Evolutionary conservation across 2,329 filamentous ascomycete species (phyloP), one percentile per base, ranked within the genome.

Genomic region (Botrytis byssoidea): DNA sequence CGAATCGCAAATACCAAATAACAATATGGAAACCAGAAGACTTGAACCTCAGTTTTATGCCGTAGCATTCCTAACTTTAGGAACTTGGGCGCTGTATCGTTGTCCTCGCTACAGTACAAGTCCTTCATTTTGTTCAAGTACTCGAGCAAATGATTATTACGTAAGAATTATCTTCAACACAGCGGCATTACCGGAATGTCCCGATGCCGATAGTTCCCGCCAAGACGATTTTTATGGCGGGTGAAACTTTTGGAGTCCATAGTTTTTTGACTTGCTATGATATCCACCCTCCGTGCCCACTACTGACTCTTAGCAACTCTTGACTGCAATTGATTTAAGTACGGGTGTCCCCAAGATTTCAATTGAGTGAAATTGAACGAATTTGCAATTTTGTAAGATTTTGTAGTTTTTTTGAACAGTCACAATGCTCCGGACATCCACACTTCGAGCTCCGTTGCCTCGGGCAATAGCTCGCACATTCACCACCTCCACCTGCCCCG

Each of bases 341-440:
- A 64, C 59, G 9, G n/a, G 59, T 51, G 18, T 68, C 64, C 57
- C 37, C 51, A 72, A 72, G 18, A 37, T 37, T 69, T 68, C 64
- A 68, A 68, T 60, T 72, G 71, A 60, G 48, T 68, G 46, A 60
- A 69, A 44, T 60, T 44, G 71, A 32, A 48, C 42, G 29, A 3
- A 42, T 51, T 63, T 64, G 42, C 40, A 3, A 35, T 40, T 67
- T 48, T 67, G 37, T 37, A 59, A 29, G 14, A 44, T n/a, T 61
- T 72, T 72, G 63, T 55, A 72, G 48, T 51, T 22, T 46, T 37
- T 37, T 61, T 7, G 37, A 10, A 48, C 37, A 69, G 59, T 60
- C 40, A 72, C 32, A 57, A 72, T 72, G 71, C 71, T 72, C 12
- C 71, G 71, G 63, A 72, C 63, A 42, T 57, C 61, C 71, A 72